Conservation (phyloP, 2,329 filamentous ascomycete genomes). For the Plectosphaerella plurivora region DNA sequence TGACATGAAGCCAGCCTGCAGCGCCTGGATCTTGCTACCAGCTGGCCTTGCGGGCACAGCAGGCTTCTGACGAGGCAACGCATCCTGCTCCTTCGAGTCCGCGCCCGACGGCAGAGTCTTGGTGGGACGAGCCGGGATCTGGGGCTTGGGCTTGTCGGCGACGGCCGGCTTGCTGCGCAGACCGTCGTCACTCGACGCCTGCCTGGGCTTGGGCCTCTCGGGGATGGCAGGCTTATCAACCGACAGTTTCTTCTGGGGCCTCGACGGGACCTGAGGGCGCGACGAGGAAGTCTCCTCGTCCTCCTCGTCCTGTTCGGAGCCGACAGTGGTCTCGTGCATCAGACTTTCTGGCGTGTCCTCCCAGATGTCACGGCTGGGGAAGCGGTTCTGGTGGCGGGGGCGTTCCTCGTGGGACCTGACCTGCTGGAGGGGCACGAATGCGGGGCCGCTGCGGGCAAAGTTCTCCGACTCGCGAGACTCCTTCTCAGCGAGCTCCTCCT, state of each 20-base stretch:
- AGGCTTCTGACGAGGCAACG: constrained; percentile 69
- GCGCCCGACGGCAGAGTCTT: constrained; percentile 39
- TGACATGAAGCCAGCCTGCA: constrained; percentile 89
- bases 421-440: constrained; percentile 18
- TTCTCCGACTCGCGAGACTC: constrained; percentile 43
- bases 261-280: constrained; percentile 59
- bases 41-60: constrained; percentile 72
- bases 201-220: constrained; percentile 50
- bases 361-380: constrained; percentile 92
- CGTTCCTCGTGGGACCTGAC: constrained; percentile 37
- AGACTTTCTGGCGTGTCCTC: constrained; percentile 87
- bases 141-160: constrained; percentile 53
- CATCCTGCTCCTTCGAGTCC: constrained; percentile 37
- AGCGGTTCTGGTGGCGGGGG: constrained; percentile 61
- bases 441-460: constrained; percentile 43
- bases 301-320: constrained; percentile 34
- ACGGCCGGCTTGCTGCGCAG: constrained; percentile 34
- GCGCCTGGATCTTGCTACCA: constrained; percentile 81
- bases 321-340: constrained; percentile 71
- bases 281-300: constrained; percentile 19
- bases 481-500: constrained; percentile 60
- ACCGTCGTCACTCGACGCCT: constrained; percentile 29
- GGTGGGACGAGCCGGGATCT: constrained; percentile 57
- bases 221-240: constrained; percentile 42
- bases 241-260: constrained; percentile 41